Conservation (phyloP, 371 early-diverging fungal genomes). For the Mortierella sp. region DNA sequence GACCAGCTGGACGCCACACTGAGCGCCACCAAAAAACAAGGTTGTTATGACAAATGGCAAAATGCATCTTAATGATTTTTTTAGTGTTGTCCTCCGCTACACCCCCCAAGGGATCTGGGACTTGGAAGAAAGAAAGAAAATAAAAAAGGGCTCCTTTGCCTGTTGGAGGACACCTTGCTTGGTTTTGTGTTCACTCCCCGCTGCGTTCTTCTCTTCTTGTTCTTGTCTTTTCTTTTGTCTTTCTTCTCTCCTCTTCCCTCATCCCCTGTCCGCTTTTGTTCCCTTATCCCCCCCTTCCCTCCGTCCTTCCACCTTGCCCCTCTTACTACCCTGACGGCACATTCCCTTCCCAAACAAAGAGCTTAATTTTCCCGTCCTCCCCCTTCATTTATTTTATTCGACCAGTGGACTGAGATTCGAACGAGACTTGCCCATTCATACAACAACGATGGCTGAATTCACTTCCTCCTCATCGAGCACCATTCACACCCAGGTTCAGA, state of each 20-base stretch:
- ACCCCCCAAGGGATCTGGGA: neutral
- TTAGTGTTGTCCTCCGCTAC: neutral
- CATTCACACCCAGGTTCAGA: constrained; percentile 17
- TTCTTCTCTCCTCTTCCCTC: neutral
- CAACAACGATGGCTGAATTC: neutral
- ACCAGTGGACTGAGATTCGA: neutral
- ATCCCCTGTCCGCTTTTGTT: neutral
- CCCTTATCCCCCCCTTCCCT: neutral
- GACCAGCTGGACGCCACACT: neutral
- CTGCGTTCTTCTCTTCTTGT: neutral
- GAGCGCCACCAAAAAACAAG: constrained; percentile 10
- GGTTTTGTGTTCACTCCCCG: neutral
- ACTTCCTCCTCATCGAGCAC: constrained; percentile 25
- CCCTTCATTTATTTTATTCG: neutral
- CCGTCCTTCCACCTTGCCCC: neutral
- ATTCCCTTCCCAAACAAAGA: neutral
- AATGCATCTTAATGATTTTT: neutral
- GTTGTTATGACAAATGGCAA: neutral
- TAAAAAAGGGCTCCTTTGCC: neutral
- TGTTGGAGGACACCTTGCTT: neutral
- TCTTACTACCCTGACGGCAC: neutral
- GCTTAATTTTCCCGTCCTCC: neutral
- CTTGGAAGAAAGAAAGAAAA: neutral
- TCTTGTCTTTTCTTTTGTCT: neutral
- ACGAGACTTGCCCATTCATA: neutral